Base-by-base conservation (phyloP, 2,329 filamentous ascomycete species). In the Fusarium irregulare region DNA sequence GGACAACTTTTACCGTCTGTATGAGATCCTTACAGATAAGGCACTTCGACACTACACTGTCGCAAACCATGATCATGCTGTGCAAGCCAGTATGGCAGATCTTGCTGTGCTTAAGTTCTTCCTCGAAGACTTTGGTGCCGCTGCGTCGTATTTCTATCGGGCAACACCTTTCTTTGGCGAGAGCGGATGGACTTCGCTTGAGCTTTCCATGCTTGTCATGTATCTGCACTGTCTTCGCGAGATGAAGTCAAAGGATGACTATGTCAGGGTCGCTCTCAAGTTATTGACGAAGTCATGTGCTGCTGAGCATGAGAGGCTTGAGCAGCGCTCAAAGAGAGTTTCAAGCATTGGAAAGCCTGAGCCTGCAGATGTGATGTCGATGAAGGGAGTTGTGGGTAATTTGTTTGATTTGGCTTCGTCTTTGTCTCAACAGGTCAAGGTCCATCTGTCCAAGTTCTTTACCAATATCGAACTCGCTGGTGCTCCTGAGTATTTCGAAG, bases 41-140 rank as follows among this genome's bases (percentile, higher is more conserved):
- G 91, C 94, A 5, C 87, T 97, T 60, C 91, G 92, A 3, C 92
- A 97, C 76, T 97, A 93, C 77, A 90, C 90, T 16, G 88, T 93
- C 7, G 93, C 94, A 7, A 92, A 90, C 58, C 92, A 95, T 68
- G 85, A 85, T 1, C 91, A 97, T 73, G 92, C 93, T 10, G 90
- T 92, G 1, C 90, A 97, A 72, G 87, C 90, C 21, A 90, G 91
- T 64, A 88, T 94, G 78, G 92, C 93, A 12, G 96, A 99, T 78
- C 86, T 98, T 47, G 96, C 94, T 2, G 87, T 96, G 7, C 83
- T 98, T 53, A 94, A 95, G 75, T 96, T 91, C 72, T 88, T 92
- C 64, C 84, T 92, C 5, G 87, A 88, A 23, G 92, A 98, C 70
- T 94, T 90, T 76, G 84, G 83, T 4, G 86, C 89, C 2, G 94